These are phyloP conservation scores for Backusella liffmaniae DNA, from an alignment of 192 early-diverging fungal genomes.

Conservation along the genomic window DNA sequence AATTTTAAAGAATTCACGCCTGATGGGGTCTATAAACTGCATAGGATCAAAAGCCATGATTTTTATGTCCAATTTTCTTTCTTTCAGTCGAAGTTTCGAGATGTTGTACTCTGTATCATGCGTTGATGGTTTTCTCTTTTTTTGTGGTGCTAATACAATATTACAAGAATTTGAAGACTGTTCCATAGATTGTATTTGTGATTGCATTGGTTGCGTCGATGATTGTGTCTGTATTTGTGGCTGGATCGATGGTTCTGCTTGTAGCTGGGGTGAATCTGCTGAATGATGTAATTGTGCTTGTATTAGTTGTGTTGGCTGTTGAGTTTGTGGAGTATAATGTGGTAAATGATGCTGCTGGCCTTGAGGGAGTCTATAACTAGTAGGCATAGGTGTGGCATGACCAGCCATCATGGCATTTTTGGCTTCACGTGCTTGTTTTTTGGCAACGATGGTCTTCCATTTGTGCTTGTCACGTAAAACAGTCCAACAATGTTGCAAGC, in stretches of 20 bases:
- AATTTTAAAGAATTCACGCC: neutral
- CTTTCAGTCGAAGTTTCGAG: neutral
- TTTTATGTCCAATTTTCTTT: neutral
- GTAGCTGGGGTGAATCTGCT: neutral
- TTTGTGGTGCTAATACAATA: neutral
- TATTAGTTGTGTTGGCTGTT: neutral
- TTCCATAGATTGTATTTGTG: too few relatives aligned
- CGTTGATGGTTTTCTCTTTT: neutral
- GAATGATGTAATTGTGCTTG: neutral
- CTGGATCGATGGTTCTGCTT: neutral
- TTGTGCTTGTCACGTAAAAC: neutral
- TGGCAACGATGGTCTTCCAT: neutral
- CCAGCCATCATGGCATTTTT: neutral
- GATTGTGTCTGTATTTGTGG: too few relatives aligned
- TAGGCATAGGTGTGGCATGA: neutral
- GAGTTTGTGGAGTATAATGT: too few relatives aligned
- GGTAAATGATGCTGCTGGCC: neutral
- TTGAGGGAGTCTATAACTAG: neutral
- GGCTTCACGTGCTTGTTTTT: neutral
- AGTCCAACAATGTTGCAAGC: neutral
- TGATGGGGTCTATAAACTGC: neutral
- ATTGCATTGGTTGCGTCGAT: too few relatives aligned
- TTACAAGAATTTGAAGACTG: neutral
- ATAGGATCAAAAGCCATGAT: neutral
- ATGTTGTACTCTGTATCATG: neutral